A percentile compares a stretch with the other conserved stretches of the same genome.
phyloP scores from a whole-genome alignment of 257 asterid species.

The Solanum etuberosum region DNA sequence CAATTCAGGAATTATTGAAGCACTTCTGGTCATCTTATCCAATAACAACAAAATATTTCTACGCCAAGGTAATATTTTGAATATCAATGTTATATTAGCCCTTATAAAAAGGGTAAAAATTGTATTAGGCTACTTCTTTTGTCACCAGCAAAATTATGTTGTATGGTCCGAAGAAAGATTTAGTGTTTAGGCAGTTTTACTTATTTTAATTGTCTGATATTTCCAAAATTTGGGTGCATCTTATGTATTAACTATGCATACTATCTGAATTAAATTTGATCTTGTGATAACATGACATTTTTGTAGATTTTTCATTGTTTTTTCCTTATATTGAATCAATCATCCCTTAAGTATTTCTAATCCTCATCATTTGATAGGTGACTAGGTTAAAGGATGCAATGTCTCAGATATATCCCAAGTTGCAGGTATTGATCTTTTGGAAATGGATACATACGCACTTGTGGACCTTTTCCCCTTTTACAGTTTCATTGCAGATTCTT shows the following conservation, averaged over 20 bases:
- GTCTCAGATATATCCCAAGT: constrained; percentile 69
- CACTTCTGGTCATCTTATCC: constrained; percentile 99
- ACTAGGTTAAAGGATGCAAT: constrained; percentile 77
- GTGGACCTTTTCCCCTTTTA: neutral
- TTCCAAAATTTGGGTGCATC: neutral
- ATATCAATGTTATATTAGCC: neutral
- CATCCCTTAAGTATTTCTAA: neutral
- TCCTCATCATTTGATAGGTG: constrained; percentile 33
- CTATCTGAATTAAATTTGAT: neutral
- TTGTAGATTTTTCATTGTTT: neutral
- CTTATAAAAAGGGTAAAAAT: neutral
- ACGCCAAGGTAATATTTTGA: constrained; percentile 45
- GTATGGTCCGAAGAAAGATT: neutral
- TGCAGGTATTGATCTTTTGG: constrained; percentile 45
- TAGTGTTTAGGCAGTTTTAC: neutral
- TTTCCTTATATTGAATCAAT: neutral
- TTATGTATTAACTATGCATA: neutral
- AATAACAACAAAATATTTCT: constrained; percentile 62
- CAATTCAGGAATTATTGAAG: constrained; percentile 83
- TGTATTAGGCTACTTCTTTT: neutral
- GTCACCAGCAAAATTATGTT: neutral
- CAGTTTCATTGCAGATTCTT: neutral
- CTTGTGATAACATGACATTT: neutral
- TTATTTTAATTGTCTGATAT: neutral
- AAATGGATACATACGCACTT: neutral